Conservation (phyloP, 2,329 filamentous ascomycete genomes). For the Anthostomella pinea region DNA sequence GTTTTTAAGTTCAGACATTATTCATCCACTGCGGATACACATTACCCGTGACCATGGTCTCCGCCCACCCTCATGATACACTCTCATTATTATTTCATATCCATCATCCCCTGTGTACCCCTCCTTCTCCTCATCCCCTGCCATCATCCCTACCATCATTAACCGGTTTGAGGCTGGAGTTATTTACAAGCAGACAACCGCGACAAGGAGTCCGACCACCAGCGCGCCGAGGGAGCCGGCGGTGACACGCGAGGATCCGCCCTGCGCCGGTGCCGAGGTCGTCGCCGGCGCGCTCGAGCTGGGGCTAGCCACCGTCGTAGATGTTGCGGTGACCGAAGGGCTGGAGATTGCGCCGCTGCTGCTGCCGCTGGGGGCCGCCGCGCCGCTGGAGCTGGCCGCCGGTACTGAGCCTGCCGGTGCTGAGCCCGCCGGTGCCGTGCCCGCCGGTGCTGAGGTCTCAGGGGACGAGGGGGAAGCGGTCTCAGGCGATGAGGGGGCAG, state of each 20-base stretch:
- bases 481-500: constrained; percentile 16
- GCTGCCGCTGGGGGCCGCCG: constrained; percentile 15
- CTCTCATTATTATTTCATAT: too few relatives aligned
- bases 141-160: too few relatives aligned
- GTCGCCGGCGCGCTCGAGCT: constrained; percentile 15
- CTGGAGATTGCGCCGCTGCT: constrained; percentile 11
- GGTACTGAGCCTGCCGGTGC: too few relatives aligned
- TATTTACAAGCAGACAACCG: constrained; percentile 35
- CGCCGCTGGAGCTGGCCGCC: constrained; percentile 2
- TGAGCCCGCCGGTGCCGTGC: constrained; percentile 16
- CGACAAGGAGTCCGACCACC: constrained; percentile 32
- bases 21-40: too few relatives aligned
- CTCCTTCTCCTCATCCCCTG: too few relatives aligned
- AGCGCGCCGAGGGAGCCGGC: constrained; percentile 35
- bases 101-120: too few relatives aligned
- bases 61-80: too few relatives aligned
- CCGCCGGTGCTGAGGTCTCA: constrained; percentile 25
- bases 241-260: constrained; percentile 29
- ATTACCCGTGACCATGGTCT: too few relatives aligned
- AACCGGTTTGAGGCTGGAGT: too few relatives aligned
- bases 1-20: too few relatives aligned
- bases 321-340: constrained; percentile 10
- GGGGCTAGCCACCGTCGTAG: constrained; percentile 13
- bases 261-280: constrained; percentile 27
- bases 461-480: constrained; percentile 18